Evolutionary conservation across 352 stramenopile genomes (phyloP).

Genomic region (Pythium scleroteichum): DNA sequence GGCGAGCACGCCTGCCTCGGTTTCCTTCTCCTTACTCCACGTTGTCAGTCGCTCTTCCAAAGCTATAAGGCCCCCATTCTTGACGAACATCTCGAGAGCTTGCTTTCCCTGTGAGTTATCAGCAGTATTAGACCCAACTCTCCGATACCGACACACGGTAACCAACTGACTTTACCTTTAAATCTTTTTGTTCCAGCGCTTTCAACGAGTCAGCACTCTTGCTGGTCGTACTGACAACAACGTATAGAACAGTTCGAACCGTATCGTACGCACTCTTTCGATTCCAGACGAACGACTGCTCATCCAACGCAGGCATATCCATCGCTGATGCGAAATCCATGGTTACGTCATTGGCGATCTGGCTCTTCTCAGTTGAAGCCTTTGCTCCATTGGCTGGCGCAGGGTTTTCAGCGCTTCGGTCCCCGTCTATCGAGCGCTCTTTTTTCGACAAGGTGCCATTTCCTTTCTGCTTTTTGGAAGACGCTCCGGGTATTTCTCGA

Average conservation of each 20-base stretch:
- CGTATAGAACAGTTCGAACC: constrained; percentile 57
- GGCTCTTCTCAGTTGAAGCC: too few relatives aligned
- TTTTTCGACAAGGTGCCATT: constrained; percentile 4
- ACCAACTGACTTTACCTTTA: constrained; percentile 37
- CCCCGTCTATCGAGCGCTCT: constrained; percentile 3
- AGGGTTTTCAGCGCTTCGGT: constrained; percentile 20
- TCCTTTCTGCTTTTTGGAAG: constrained; percentile 19
- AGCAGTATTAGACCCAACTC: not conserved
- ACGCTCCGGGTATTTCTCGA: not conserved
- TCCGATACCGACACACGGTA: not conserved
- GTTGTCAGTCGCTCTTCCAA: constrained; percentile 45
- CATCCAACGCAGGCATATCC: not conserved
- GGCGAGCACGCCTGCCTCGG: constrained; percentile 54
- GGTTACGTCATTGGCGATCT: too few relatives aligned
- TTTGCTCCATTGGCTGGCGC: too few relatives aligned
- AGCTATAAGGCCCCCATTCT: constrained; percentile 45
- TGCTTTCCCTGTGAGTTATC: constrained; percentile 40
- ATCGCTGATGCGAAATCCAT: not conserved
- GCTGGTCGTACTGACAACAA: constrained; percentile 49
- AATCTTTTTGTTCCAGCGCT: constrained; percentile 17
- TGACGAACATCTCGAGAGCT: constrained; percentile 51
- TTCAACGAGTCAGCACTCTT: constrained; percentile 17
- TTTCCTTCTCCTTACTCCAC: constrained; percentile 50
- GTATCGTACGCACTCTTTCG: constrained; percentile 41
- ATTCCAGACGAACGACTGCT: constrained; percentile 27